Evolutionary conservation across 164 flowering plant genomes (phyloP), one percentile per base, ranked within the genome.

Genomic region (Aristolochia californica): DNA sequence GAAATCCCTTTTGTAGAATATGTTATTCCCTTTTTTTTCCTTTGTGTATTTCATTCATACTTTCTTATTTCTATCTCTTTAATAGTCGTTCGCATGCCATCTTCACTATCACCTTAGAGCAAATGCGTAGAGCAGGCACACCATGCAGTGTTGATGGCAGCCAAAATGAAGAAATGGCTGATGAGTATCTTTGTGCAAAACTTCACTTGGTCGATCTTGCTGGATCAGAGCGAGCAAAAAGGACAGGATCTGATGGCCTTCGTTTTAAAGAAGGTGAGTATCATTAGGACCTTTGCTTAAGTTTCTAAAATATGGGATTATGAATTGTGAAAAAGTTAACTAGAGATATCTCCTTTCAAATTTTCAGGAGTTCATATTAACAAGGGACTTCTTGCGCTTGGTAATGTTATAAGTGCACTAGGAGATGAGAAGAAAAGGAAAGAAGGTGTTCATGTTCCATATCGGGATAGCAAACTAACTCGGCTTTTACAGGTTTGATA

Each of bases 201-300:
- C 75, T 94, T 72, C 99, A 94, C 69, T 78, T 94, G 69, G 99
- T 94, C 50, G 99, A 94, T 81, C 99, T 94, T 68, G 99, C 99
- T 67, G 97, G 99, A 65, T 94, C 97, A 26, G 99, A 94, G 67
- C 76, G 99, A 62, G 99, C 99, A 22, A 94, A 94, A 61, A 74
- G 99, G 72, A 94, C 99, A 45, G 97, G 99, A 51, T 90, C 99
- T 63, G 99, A 94, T 80, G 99, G 99, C 52, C 58, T 84, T 64
- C 96, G 99, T 67, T 90, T 94, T 65, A 94, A 90, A 71, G 99
- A 94, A 83, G 99, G 99, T 85, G 49, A 48, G 74, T 64, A 23
- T 20, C 13, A 16, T 48, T 11, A 9, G 5, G 27, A 12, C 24
- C n/a, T n/a, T n/a, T 28, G 44, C 13, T 28, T 18, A 47, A 20